phyloP scores from a whole-genome alignment of 2,329 filamentous ascomycete genomes.

The Stenocarpella maydis region DNA sequence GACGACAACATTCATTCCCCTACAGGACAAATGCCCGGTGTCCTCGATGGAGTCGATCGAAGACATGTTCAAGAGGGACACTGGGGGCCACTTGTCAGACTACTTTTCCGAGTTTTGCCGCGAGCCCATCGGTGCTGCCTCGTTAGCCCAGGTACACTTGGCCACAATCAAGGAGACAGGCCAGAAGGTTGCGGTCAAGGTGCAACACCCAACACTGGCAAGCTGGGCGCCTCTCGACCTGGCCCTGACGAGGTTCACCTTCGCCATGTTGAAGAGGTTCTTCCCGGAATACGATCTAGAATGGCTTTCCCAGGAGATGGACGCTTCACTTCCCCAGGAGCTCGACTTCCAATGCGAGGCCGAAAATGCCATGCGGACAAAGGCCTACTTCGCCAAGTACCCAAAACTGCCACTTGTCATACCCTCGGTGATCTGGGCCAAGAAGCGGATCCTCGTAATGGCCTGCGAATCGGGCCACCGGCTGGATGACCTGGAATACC shows the following conservation, averaged over 20 bases:
- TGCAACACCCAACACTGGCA: conserved; percentile 89
- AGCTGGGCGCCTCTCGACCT: conserved; percentile 92
- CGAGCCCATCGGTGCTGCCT: conserved; percentile 88
- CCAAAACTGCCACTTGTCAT: conserved; percentile 84
- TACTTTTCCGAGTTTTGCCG: conserved; percentile 86
- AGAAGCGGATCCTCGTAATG: conserved; percentile 92
- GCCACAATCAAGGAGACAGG: conserved; percentile 86
- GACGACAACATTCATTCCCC: conserved; percentile 93
- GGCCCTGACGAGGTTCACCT: conserved; percentile 85
- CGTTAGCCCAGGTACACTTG: conserved; percentile 91
- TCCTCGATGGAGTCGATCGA: conserved; percentile 88
- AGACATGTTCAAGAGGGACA: conserved; percentile 86
- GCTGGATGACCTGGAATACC: conserved; percentile 86
- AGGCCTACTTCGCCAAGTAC: conserved; percentile 80
- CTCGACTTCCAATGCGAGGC: conserved; percentile 90
- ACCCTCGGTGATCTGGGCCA: conserved; percentile 88
- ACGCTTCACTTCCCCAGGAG: conserved; percentile 87
- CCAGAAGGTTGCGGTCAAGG: conserved; percentile 91
- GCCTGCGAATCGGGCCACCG: conserved; percentile 87
- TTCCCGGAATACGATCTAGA: conserved; percentile 98
- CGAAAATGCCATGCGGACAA: conserved; percentile 80
- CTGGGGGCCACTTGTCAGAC: conserved; percentile 78
- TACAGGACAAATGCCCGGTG: conserved; percentile 95
- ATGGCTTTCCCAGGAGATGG: conserved; percentile 95
- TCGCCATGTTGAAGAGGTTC: conserved; percentile 87